Percentiles rank a stretch among this genome's conserved stretches.
Conservation (phyloP, 2,329 filamentous ascomycete species). For the Mycosphaerella sp. region DNA sequence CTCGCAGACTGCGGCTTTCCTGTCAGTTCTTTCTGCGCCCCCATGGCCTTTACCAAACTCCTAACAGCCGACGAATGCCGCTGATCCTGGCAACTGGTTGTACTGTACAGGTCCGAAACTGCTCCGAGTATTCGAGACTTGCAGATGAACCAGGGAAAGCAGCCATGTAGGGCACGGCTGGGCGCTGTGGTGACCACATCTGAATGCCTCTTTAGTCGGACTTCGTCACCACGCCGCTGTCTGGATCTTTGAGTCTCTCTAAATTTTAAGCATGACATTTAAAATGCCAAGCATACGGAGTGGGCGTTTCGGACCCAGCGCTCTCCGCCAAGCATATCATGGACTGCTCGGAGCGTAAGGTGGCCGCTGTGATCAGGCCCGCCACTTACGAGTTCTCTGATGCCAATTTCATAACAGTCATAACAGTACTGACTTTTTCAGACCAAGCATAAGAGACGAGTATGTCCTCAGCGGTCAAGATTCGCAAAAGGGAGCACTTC, state of each 20-base stretch:
- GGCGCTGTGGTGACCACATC: not conserved
- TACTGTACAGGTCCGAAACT: no score
- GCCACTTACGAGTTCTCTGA: slow-evolving; percentile 16
- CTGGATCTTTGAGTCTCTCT: not conserved
- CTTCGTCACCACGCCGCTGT: not conserved
- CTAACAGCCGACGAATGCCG: not conserved
- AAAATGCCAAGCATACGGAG: not conserved
- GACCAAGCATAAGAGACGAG: not conserved
- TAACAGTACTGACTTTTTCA: not conserved
- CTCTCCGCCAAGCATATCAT: slow-evolving; percentile 5
- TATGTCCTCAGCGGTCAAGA: not conserved
- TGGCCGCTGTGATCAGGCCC: slow-evolving; percentile 18
- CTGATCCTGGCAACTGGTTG: no score
- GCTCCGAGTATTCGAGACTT: not conserved
- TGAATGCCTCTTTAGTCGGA: not conserved
- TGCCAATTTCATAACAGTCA: slow-evolving; percentile 12
- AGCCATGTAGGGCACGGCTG: not conserved
- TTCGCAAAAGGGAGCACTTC: not conserved
- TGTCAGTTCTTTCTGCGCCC: slow-evolving; percentile 1
- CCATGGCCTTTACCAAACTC: not conserved
- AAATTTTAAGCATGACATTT: slow-evolving; percentile 4
- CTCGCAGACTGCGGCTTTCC: not conserved
- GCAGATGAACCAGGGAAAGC: not conserved
- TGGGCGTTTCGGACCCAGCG: not conserved
- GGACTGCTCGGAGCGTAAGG: slow-evolving; percentile 15